Conservation (phyloP, 75 land plant species). For the Pinus albicaulis region DNA sequence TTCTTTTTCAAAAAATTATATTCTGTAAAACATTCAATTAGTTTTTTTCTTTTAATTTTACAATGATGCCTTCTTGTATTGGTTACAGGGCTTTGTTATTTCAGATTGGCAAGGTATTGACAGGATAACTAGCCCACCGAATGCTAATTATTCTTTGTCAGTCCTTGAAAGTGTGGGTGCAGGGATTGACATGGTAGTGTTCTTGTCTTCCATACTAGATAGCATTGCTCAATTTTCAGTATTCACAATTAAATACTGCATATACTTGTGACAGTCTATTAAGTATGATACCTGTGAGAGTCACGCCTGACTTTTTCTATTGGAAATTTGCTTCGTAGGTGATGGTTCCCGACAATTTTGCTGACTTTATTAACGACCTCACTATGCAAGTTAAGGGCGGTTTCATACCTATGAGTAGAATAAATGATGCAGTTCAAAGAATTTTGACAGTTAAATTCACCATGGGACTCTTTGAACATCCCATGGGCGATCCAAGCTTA, state of each 20-base stretch:
- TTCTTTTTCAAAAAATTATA: background rate
- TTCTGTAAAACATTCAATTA: background rate
- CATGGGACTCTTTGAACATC: conserved; percentile 63
- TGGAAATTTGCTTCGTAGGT: conserved; percentile 2
- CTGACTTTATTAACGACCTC: conserved; percentile 28
- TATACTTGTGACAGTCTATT: no score
- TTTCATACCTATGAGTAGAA: conserved; percentile 41
- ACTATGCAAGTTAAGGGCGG: conserved; percentile 32
- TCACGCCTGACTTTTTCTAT: background rate
- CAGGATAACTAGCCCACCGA: conserved; percentile 55
- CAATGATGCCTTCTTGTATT: background rate
- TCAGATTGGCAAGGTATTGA: conserved; percentile 72
- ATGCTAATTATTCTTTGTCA: conserved; percentile 55
- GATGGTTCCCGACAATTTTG: conserved; percentile 53
- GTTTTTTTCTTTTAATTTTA: no score
- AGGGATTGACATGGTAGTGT: conserved; percentile 67
- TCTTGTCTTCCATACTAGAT: no score
- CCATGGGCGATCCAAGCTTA: conserved; percentile 35
- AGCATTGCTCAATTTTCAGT: no score
- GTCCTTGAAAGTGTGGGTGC: conserved; percentile 42
- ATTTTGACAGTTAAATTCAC: conserved; percentile 60
- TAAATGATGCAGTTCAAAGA: conserved; percentile 63
- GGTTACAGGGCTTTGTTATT: conserved; percentile 63
- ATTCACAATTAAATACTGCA: background rate
- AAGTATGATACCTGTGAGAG: background rate